Percentiles rank a stretch among this genome's conserved stretches.
phyloP scores from a whole-genome alignment of 73 alveolate genomes.

The Breviolum minutum region DNA sequence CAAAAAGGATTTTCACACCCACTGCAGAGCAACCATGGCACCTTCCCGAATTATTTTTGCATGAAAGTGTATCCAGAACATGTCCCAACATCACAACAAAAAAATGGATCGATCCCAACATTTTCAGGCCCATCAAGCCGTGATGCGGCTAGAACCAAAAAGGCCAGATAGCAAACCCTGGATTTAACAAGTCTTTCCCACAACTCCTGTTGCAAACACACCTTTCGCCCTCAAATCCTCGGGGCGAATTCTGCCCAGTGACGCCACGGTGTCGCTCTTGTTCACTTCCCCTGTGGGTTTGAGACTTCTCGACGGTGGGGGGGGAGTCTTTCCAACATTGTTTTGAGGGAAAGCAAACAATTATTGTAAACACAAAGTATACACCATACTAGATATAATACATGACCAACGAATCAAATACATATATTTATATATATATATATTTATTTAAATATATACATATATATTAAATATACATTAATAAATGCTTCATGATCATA shows the following conservation, averaged over 20 bases:
- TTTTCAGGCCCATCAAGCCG: background rate
- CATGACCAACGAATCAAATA: background rate
- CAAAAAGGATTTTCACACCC: too few species aligned
- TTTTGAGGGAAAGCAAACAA: too few species aligned
- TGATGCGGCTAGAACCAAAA: background rate
- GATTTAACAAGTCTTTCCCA: background rate
- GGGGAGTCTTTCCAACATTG: too few species aligned
- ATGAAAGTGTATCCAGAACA: too few species aligned
- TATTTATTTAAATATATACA: too few species aligned
- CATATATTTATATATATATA: background rate
- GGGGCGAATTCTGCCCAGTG: background rate
- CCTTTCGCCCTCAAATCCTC: background rate
- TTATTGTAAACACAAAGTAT: too few species aligned
- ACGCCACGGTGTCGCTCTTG: slow-evolving; percentile 62
- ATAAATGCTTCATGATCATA: background rate
- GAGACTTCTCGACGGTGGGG: too few species aligned
- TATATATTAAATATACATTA: background rate
- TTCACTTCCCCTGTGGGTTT: background rate
- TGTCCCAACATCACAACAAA: too few species aligned
- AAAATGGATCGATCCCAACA: background rate
- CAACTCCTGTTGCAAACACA: too few species aligned
- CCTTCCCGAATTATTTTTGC: too few species aligned
- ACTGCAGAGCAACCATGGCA: too few species aligned
- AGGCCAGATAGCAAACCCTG: background rate
- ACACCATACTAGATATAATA: background rate